phyloP scores from a whole-genome alignment of 2,329 filamentous ascomycete genomes.

The Xylaria sp. region DNA sequence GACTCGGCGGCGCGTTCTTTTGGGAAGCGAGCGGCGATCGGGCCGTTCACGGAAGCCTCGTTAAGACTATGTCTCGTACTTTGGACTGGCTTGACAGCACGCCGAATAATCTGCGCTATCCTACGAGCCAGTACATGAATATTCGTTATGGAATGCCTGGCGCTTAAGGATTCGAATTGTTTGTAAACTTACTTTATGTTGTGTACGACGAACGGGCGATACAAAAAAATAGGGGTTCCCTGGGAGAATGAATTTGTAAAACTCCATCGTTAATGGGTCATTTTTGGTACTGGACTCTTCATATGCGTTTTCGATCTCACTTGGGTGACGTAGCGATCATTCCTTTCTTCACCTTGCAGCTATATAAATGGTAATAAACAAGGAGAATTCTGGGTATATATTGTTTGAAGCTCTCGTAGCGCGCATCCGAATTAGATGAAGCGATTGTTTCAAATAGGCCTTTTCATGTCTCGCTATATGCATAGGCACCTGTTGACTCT shows the following conservation, averaged over 20 bases:
- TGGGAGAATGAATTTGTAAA: slow-evolving; percentile 9
- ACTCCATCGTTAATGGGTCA: slow-evolving; percentile 4
- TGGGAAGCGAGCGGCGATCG: slow-evolving; percentile 82
- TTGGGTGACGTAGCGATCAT: not conserved
- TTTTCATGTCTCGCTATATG: slow-evolving; percentile 75
- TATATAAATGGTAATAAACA: not conserved
- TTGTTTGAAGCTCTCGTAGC: not conserved
- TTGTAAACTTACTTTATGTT: slow-evolving; percentile 7
- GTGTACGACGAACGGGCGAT: not conserved
- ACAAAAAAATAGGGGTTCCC: slow-evolving; percentile 4
- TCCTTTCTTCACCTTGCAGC: not conserved
- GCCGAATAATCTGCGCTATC: slow-evolving; percentile 65
- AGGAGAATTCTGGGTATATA: slow-evolving; percentile 12
- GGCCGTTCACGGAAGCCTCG: slow-evolving; percentile 63
- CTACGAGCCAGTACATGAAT: slow-evolving; percentile 67
- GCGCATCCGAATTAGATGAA: not conserved
- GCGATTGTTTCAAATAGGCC: not conserved
- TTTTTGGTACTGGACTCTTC: not conserved
- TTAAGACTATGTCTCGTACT: slow-evolving; percentile 59
- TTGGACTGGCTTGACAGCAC: slow-evolving; percentile 61
- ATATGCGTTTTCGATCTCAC: not conserved
- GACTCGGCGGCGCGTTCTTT: slow-evolving; percentile 81
- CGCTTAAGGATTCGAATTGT: slow-evolving; percentile 21
- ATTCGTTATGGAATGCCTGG: slow-evolving; percentile 55
- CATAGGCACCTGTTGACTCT: slow-evolving; percentile 80